These are phyloP conservation scores for Globisporangium camurandrum DNA, from an alignment of 352 stramenopile species.

Conservation along the genomic window DNA sequence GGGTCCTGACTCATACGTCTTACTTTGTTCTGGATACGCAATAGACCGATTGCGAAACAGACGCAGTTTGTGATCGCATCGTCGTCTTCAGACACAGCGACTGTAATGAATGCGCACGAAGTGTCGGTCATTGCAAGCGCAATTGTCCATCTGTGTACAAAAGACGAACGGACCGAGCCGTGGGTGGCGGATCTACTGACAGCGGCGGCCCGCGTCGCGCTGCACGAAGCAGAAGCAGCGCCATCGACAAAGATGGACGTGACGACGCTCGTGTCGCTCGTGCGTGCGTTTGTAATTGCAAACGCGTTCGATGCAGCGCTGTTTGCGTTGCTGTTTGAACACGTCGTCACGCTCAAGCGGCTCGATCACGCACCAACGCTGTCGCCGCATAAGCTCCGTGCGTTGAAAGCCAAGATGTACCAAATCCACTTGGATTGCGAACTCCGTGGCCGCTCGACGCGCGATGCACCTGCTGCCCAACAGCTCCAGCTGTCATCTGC, in stretches of 20 bases:
- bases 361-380: slow-evolving; percentile 26
- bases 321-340: slow-evolving; percentile 31
- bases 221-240: slow-evolving; percentile 19
- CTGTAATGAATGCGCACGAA: slow-evolving; percentile 30
- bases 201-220: slow-evolving; percentile 22
- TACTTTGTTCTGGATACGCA: not conserved
- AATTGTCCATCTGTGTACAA: slow-evolving; percentile 39
- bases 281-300: slow-evolving; percentile 38
- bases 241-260: slow-evolving; percentile 9
- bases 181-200: slow-evolving; percentile 46
- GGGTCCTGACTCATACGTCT: too few relatives aligned
- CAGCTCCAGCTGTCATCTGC: too few relatives aligned
- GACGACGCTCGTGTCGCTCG: slow-evolving; percentile 36
- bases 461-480: slow-evolving; percentile 20
- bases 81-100: too few relatives aligned
- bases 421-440: slow-evolving; percentile 59
- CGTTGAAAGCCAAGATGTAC: slow-evolving; percentile 47
- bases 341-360: slow-evolving; percentile 32
- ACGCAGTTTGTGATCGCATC: slow-evolving; percentile 28
- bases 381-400: slow-evolving; percentile 23
- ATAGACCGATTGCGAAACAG: slow-evolving; percentile 43
- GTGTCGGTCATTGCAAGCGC: slow-evolving; percentile 41
- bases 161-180: slow-evolving; percentile 34
- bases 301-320: slow-evolving; percentile 51
- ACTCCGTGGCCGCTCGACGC: slow-evolving; percentile 29